Evolutionary conservation across 768 basidiomycete genomes (phyloP).

Genomic region (Cystofilobasidium capitatum): DNA sequence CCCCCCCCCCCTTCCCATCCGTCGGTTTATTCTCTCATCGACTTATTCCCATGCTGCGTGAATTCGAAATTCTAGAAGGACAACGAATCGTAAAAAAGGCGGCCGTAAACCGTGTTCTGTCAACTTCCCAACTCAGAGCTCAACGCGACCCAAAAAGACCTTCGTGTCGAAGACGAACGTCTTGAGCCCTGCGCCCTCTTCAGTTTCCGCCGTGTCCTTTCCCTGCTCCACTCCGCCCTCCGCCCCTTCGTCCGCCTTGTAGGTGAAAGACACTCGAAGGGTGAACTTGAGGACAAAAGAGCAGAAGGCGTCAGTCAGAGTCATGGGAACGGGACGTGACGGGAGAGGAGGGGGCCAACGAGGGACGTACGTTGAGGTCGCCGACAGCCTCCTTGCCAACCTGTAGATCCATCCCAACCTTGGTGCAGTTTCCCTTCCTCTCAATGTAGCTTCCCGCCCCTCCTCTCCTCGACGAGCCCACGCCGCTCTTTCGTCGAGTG

Average conservation of each 20-base stretch:
- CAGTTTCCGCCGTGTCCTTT: constrained; percentile 34
- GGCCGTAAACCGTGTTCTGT: background rate
- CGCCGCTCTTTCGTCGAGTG: constrained; percentile 40
- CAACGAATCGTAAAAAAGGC: too few species aligned
- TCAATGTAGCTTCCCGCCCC: constrained; percentile 54
- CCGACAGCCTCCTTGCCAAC: constrained; percentile 70
- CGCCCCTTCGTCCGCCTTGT: constrained; percentile 60
- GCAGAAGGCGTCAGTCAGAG: background rate
- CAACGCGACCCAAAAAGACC: constrained; percentile 63
- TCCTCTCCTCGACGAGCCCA: constrained; percentile 48
- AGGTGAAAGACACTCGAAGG: constrained; percentile 87
- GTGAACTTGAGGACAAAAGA: constrained; percentile 61
- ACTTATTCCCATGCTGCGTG: too few species aligned
- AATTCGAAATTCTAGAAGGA: too few species aligned
- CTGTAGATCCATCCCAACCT: constrained; percentile 71
- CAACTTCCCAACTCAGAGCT: background rate
- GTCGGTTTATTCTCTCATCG: too few species aligned
- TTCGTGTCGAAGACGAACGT: constrained; percentile 83
- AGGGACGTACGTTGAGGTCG: constrained; percentile 53
- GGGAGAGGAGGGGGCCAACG: background rate
- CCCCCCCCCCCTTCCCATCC: too few species aligned
- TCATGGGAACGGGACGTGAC: background rate
- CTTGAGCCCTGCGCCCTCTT: constrained; percentile 50
- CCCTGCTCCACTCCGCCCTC: background rate
- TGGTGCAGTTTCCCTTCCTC: constrained; percentile 48